A percentile compares a stretch with the other conserved stretches of the same genome.
phyloP scores from a whole-genome alignment of 2,329 filamentous ascomycete species.

The Nigrospora sphaerica region DNA sequence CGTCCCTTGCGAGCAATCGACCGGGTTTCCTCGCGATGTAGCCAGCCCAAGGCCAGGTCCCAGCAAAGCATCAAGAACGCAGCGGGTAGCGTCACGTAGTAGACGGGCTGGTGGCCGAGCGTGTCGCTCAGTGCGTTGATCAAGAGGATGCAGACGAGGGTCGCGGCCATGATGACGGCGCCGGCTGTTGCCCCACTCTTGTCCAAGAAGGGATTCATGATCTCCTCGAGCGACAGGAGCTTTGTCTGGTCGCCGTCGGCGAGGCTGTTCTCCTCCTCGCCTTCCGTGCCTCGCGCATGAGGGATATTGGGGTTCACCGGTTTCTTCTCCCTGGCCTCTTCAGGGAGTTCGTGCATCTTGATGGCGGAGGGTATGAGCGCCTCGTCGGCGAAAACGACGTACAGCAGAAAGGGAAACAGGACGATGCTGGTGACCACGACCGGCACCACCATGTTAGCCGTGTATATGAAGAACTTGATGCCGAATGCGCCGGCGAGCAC shows the following conservation, averaged over 20 bases:
- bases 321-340: conserved; percentile 43
- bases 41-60: conserved; percentile 59
- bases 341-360: conserved; percentile 59
- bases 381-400: conserved; percentile 59
- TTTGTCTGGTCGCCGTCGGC: conserved; percentile 44
- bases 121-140: conserved; percentile 54
- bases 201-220: conserved; percentile 69
- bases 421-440: conserved; percentile 61
- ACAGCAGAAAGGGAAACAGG: conserved; percentile 63
- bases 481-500: conserved; percentile 66
- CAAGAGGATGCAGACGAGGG: conserved; percentile 57
- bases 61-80: conserved; percentile 63
- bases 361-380: conserved; percentile 59
- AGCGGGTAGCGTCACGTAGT: conserved; percentile 62
- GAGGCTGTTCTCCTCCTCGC: conserved; percentile 39
- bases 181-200: conserved; percentile 59
- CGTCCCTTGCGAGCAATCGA: conserved; percentile 52
- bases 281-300: conserved; percentile 46
- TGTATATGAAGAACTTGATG: conserved; percentile 67
- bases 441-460: conserved; percentile 71
- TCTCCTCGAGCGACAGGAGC: conserved; percentile 59
- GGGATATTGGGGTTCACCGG: conserved; percentile 71
- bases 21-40: conserved; percentile 54
- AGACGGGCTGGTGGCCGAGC: conserved; percentile 49
- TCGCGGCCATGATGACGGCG: conserved; percentile 57